Evolutionary conservation across 345 rosid genomes (phyloP), one percentile per base, ranked within the genome.

Genomic region (Schrenkiella parvula): DNA sequence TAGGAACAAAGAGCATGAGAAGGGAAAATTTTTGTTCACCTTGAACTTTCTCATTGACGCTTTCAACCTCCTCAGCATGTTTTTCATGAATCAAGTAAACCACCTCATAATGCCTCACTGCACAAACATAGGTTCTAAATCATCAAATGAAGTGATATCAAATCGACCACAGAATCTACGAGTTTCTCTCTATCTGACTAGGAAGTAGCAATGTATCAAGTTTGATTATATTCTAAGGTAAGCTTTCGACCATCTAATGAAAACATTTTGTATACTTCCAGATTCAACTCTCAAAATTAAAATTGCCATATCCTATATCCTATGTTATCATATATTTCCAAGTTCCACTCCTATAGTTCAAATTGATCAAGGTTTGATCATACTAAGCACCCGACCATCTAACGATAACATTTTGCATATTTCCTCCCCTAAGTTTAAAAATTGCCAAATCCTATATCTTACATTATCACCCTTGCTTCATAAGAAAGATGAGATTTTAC

Each of bases 101-200:
- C 71, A 91, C 97, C 72, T 91, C 98, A 41, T 91, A 93, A 79
- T 93, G 97, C 22, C 98, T 91, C 84, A 84, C 97, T 93, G 88
- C 68, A 69, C 4, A 70, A 35, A 25, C 74, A 41, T 31, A 50
- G 47, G 22, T 74, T 1, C 57, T 11, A 59, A 5, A 69, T 62
- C 50, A 46, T 42, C 8, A 37, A 29, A 39, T 13, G 6, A 18
- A 70, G 7, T 29, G 3, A 42, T 42, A 28, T 47, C 54, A 74
- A 48, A 57, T 28, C 17, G 0, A 32, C 51, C 2, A 62, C 61
- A 78, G 18, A 72, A 19, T 72, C 34, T 41, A 44, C 25, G 17
- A 51, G 4, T 53, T 59, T 23, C 12, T 61, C 19, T 37, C 61
- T 31, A 23, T 25, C 41, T 41, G 32, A 52, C 46, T 50, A 41